Evolutionary conservation across 306 rosid genomes (phyloP).

Genomic region (Castanea mollissima): DNA sequence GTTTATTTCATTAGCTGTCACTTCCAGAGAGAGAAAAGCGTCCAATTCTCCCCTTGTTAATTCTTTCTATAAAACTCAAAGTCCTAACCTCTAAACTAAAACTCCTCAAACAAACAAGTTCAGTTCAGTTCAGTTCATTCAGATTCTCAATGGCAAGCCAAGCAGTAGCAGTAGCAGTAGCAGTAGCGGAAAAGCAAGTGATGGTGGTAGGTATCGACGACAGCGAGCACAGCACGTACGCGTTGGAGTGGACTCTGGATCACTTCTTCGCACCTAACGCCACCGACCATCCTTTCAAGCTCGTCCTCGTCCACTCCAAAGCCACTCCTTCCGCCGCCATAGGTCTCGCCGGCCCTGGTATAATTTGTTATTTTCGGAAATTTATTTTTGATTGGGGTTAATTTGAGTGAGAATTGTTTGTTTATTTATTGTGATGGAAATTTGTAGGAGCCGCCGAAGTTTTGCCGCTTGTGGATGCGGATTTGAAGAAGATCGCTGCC

Average conservation of each 20-base stretch:
- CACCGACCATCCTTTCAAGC: constrained; percentile 38
- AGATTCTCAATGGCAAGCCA: constrained; percentile 14
- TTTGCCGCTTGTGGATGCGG: constrained; percentile 50
- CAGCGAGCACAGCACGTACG: constrained; percentile 54
- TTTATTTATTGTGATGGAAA: neutral
- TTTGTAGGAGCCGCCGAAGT: constrained; percentile 51
- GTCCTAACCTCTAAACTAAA: too few species aligned
- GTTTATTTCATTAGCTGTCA: too few species aligned
- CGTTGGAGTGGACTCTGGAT: constrained; percentile 62
- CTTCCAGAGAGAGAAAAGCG: too few species aligned
- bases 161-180: too few species aligned
- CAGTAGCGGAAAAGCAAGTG: constrained; percentile 45
- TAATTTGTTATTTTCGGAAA: too few species aligned
- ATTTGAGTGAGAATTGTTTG: too few species aligned
- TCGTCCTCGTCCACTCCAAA: constrained; percentile 61
- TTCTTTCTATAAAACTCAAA: too few species aligned
- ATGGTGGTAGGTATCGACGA: constrained; percentile 73
- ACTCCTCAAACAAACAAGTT: neutral
- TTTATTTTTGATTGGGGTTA: too few species aligned
- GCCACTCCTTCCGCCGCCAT: constrained; percentile 39
- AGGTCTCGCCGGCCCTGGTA: constrained; percentile 78
- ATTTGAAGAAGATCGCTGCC: constrained; percentile 40
- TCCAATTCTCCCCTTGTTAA: too few species aligned
- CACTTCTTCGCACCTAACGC: constrained; percentile 37
- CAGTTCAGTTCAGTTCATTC: neutral